phyloP scores from a whole-genome alignment of 2,329 filamentous ascomycete genomes.

The Cladophialophora chaetospira region DNA sequence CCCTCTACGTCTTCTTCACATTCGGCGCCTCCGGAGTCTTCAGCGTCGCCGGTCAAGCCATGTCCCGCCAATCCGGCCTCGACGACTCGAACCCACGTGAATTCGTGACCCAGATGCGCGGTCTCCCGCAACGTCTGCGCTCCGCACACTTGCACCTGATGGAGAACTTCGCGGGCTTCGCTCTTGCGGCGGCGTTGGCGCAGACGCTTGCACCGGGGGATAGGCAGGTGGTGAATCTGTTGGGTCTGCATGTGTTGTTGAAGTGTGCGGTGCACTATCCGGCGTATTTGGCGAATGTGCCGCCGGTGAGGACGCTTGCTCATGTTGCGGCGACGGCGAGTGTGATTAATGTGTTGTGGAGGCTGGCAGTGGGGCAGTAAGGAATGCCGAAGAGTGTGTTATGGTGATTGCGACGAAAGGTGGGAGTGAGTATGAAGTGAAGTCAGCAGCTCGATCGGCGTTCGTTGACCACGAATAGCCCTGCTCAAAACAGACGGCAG shows the following conservation, averaged over 20 bases:
- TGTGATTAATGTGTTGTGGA: conserved; percentile 21
- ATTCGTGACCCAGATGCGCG: conserved; percentile 8
- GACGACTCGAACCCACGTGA: conserved; percentile 17
- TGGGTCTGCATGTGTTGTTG: conserved; percentile 19
- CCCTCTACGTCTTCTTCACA: conserved; percentile 21
- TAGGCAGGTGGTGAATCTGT: conserved; percentile 14
- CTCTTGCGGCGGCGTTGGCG: conserved; percentile 16
- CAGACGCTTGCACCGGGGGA: conserved; percentile 6
- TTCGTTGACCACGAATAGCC: too few species aligned
- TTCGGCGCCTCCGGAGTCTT: conserved; percentile 16
- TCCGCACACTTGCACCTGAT: conserved; percentile 15
- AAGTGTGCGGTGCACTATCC: conserved; percentile 20
- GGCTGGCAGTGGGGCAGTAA: conserved; percentile 15
- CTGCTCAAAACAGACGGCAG: too few species aligned
- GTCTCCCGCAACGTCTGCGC: conserved; percentile 19
- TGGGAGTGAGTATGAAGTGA: too few species aligned
- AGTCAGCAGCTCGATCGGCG: too few species aligned
- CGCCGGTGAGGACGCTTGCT: conserved; percentile 11
- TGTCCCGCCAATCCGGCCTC: conserved; percentile 14
- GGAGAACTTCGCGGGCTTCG: conserved; percentile 23
- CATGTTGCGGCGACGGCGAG: conserved; percentile 12
- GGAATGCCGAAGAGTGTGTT: too few species aligned
- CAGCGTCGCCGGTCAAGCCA: conserved; percentile 21
- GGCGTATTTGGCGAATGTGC: conserved; percentile 9
- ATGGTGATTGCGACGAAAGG: too few species aligned